phyloP scores from a whole-genome alignment of 2,329 filamentous ascomycete species.

The Penicillium sp. region DNA sequence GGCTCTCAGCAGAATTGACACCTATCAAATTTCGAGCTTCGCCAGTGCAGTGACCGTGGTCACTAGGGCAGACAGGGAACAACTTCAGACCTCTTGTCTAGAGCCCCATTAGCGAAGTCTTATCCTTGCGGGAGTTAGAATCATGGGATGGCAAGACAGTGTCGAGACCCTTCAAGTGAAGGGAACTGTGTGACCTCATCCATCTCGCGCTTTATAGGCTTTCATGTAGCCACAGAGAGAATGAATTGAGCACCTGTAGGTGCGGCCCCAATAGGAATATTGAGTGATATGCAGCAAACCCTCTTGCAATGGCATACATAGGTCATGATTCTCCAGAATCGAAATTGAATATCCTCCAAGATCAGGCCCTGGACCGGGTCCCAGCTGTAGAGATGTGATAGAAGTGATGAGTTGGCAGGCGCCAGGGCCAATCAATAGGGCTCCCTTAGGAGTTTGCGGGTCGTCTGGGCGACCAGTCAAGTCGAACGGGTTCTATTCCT shows the following conservation, averaged over 20 bases:
- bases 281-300: conserved; percentile 13
- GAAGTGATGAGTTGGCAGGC: conserved; percentile 21
- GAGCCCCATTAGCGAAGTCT: not conserved
- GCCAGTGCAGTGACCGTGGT: not conserved
- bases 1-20: not conserved
- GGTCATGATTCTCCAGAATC: not conserved
- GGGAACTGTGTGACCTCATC: not conserved
- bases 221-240: not conserved
- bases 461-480: conserved; percentile 21
- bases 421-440: conserved; percentile 16
- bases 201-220: not conserved
- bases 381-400: not conserved
- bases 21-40: not conserved
- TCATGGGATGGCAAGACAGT: not conserved
- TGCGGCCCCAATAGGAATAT: conserved; percentile 17
- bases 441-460: conserved; percentile 11
- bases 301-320: conserved; percentile 7
- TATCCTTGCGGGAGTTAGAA: not conserved
- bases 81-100: not conserved
- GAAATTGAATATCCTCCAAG: not conserved
- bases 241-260: not conserved
- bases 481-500: conserved; percentile 8
- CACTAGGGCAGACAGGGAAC: not conserved
- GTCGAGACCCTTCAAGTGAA: not conserved
- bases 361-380: not conserved